Percentiles rank a stretch among this genome's conserved stretches.
Conservation (phyloP, 106 monocot genomes). For the Vanilla planifolia region DNA sequence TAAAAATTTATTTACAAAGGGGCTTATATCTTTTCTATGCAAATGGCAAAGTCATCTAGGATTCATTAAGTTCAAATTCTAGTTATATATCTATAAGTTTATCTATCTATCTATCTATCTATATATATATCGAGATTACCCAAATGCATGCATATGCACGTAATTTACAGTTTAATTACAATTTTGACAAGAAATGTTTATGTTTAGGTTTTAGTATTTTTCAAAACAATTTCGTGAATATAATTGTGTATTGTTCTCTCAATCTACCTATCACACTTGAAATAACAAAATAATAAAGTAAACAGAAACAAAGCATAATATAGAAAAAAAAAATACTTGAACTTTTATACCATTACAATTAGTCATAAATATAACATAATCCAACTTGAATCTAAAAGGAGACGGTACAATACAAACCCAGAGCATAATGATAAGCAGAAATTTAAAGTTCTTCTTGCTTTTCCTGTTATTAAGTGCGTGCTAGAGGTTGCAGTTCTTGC, state of each 20-base stretch:
- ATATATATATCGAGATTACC: too few species aligned
- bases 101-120: too few species aligned
- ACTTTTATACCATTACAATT: background rate
- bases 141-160: too few species aligned
- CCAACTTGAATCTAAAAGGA: background rate
- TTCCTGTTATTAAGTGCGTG: constrained; percentile 82
- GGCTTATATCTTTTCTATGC: too few species aligned
- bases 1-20: too few species aligned
- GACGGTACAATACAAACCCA: constrained; percentile 42
- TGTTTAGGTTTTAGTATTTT: background rate
- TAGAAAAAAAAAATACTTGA: background rate
- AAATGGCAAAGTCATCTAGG: too few species aligned
- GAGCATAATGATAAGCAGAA: constrained; percentile 75
- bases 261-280: background rate
- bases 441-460: constrained; percentile 69
- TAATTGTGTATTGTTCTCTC: background rate
- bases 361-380: background rate
- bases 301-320: background rate
- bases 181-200: background rate
- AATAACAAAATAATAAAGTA: background rate
- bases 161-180: background rate
- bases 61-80: too few species aligned
- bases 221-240: background rate
- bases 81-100: too few species aligned
- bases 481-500: constrained; percentile 36